Conservation (phyloP, 352 stramenopile genomes). For the Pythium utonaiense region DNA sequence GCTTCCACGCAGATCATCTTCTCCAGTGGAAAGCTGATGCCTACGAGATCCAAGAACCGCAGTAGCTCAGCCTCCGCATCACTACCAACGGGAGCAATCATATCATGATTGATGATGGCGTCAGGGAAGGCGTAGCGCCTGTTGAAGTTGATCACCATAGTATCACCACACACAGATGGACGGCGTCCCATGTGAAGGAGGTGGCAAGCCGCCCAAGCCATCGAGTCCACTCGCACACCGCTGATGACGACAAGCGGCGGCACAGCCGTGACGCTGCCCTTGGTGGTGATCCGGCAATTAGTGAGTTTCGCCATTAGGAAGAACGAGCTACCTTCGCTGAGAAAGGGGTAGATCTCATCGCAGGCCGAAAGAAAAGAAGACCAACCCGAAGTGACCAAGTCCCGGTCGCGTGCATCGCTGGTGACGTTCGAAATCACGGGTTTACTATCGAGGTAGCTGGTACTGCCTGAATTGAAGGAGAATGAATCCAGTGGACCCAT, state of each 20-base stretch:
- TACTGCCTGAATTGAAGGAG: slow-evolving; percentile 6
- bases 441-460: slow-evolving; percentile 3
- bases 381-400: slow-evolving; percentile 4
- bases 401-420: background rate
- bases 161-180: slow-evolving; percentile 4
- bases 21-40: slow-evolving; percentile 9
- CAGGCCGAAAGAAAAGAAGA: slow-evolving; percentile 9
- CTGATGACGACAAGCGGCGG: slow-evolving; percentile 7
- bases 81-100: slow-evolving; percentile 4
- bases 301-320: slow-evolving; percentile 1
- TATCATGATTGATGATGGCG: background rate
- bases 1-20: slow-evolving; percentile 13
- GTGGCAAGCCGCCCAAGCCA: slow-evolving; percentile 7
- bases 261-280: background rate
- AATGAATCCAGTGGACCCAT: slow-evolving; percentile 10
- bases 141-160: slow-evolving; percentile 12
- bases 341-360: slow-evolving; percentile 3
- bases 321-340: slow-evolving; percentile 3
- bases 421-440: slow-evolving; percentile 9
- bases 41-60: slow-evolving; percentile 9
- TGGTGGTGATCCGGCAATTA: slow-evolving; percentile 1
- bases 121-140: slow-evolving; percentile 8
- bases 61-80: slow-evolving; percentile 10
- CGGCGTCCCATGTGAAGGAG: slow-evolving; percentile 4
- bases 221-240: slow-evolving; percentile 6